A percentile compares a stretch with the other conserved stretches of the same genome.
Conservation (phyloP, 2,329 filamentous ascomycete genomes). For the Aspergillus alliaceus region DNA sequence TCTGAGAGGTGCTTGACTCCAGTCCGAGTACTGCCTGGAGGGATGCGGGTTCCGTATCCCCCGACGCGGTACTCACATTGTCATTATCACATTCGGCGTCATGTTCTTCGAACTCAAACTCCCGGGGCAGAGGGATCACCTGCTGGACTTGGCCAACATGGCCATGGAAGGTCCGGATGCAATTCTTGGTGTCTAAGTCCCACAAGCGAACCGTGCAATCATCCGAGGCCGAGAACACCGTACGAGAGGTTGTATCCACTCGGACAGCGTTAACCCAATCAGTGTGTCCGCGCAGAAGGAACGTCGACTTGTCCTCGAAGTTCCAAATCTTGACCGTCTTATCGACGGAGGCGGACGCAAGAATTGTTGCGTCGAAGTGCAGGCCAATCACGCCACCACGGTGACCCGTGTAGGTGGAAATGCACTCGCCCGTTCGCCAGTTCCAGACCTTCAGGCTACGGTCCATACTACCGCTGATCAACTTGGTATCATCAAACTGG, state of each 20-base stretch:
- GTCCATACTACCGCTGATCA: constrained; percentile 89
- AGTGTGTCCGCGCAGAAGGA: constrained; percentile 75
- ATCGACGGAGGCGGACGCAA: constrained; percentile 89
- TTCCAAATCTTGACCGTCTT: constrained; percentile 91
- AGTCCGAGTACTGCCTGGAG: constrained; percentile 26
- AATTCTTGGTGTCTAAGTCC: constrained; percentile 82
- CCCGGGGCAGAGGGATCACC: constrained; percentile 76
- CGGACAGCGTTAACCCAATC: constrained; percentile 98
- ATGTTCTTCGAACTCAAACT: constrained; percentile 84
- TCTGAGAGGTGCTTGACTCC: constrained; percentile 38
- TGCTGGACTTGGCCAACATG: constrained; percentile 97
- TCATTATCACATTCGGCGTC: constrained; percentile 59
- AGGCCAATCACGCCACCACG: constrained; percentile 80
- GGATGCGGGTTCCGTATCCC: constrained; percentile 27
- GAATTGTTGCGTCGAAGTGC: constrained; percentile 79
- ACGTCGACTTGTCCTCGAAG: constrained; percentile 79
- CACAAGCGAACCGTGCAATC: constrained; percentile 89
- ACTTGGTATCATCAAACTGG: constrained; percentile 87
- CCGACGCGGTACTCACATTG: constrained; percentile 42
- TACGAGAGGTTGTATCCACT: constrained; percentile 77
- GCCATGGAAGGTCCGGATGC: constrained; percentile 75
- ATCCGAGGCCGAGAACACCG: constrained; percentile 89
- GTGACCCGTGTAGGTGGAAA: constrained; percentile 79
- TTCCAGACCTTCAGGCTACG: constrained; percentile 92
- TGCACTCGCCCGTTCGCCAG: constrained; percentile 84